phyloP scores from a whole-genome alignment of 176 grass and related monocot species.

The Rhynchospora pubera region DNA sequence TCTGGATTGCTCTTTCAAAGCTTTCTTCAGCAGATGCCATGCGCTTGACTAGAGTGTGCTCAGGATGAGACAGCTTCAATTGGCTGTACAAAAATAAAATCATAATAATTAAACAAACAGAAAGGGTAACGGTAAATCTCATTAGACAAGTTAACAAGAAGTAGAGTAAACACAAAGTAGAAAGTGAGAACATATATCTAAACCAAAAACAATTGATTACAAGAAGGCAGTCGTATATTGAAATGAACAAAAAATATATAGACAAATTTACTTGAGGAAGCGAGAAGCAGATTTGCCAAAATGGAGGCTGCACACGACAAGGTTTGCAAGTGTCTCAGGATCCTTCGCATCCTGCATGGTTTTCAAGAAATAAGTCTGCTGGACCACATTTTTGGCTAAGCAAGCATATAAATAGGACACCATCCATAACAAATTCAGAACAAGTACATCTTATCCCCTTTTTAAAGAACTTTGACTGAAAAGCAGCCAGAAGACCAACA shows the following conservation, averaged over 20 bases:
- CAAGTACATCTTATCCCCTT: background rate
- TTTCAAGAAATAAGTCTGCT: background rate
- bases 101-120: background rate
- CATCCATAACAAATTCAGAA: background rate
- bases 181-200: background rate
- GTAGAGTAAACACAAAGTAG: background rate
- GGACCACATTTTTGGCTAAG: background rate
- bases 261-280: slow-evolving; percentile 50
- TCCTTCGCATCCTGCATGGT: slow-evolving; percentile 61
- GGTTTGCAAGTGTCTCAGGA: slow-evolving; percentile 67
- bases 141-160: background rate
- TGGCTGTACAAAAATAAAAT: slow-evolving; percentile 41
- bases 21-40: slow-evolving; percentile 51
- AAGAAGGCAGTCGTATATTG: background rate
- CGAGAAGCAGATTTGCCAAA: slow-evolving; percentile 60
- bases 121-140: background rate
- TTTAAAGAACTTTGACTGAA: background rate
- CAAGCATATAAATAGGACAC: background rate
- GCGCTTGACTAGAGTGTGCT: slow-evolving; percentile 52
- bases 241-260: background rate
- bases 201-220: background rate
- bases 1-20: slow-evolving; percentile 62
- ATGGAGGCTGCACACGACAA: slow-evolving; percentile 64
- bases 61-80: slow-evolving; percentile 57
- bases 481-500: background rate